Evolutionary conservation across 1,284 basidiomycete genomes (phyloP).

Genomic region (Somion occarium): DNA sequence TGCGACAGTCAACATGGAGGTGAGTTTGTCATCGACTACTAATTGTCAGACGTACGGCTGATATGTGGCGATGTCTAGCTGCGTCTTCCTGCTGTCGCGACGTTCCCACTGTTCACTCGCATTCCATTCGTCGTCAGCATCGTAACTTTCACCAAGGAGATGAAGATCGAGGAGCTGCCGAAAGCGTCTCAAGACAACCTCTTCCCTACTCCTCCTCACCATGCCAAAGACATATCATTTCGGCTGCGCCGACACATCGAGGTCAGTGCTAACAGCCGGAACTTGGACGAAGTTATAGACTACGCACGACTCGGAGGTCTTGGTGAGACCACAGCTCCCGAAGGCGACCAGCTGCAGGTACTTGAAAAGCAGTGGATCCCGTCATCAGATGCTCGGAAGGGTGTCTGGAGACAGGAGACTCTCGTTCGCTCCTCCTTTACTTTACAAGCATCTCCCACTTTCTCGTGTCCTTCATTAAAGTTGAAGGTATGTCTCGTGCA

Average conservation of each 20-base stretch:
- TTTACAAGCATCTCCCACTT: neutral
- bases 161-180: neutral
- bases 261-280: neutral
- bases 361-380: neutral
- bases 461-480: neutral
- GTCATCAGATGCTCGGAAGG: neutral
- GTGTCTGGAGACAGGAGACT: neutral
- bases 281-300: neutral
- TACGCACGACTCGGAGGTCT: neutral
- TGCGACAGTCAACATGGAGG: neutral
- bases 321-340: neutral
- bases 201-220: neutral
- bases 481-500: neutral
- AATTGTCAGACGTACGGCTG: neutral
- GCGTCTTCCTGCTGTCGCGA: neutral
- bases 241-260: neutral
- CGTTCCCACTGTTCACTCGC: neutral
- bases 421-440: neutral
- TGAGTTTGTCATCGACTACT: neutral
- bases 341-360: neutral
- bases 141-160: neutral
- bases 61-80: neutral
- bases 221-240: neutral
- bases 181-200: neutral
- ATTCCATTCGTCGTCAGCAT: slow-evolving; percentile 1